phyloP scores from a whole-genome alignment of 2,329 filamentous ascomycete species.

The Hypoxylon sp. region DNA sequence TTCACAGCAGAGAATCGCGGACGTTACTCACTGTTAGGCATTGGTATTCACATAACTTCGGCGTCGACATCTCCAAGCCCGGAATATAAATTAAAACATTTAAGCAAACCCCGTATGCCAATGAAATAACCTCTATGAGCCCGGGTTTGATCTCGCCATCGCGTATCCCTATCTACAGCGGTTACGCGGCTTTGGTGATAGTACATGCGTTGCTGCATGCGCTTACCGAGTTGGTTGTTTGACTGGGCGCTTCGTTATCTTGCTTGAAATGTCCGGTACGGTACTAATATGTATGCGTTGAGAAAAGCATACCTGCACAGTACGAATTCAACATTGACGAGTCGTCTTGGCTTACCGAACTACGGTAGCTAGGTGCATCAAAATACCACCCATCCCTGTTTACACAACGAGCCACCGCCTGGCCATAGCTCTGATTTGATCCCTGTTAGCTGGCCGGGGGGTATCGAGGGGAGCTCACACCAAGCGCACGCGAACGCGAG shows the following conservation, averaged over 20 bases:
- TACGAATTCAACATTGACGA: conserved; percentile 26
- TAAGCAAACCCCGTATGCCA: background rate
- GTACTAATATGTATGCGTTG: background rate
- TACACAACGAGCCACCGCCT: conserved; percentile 21
- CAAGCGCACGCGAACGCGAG: conserved; percentile 35
- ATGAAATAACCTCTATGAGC: background rate
- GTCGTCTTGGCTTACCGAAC: conserved; percentile 39
- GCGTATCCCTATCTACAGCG: conserved; percentile 17
- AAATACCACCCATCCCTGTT: conserved; percentile 34
- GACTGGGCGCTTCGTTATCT: conserved; percentile 40
- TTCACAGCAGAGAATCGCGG: conserved; percentile 22
- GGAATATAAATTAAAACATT: background rate
- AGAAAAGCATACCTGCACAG: conserved; percentile 23
- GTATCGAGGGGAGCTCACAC: conserved; percentile 7
- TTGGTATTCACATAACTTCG: background rate
- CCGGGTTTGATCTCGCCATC: conserved; percentile 3
- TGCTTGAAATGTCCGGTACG: conserved; percentile 13
- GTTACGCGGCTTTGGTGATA: conserved; percentile 29
- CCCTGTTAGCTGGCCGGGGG: conserved; percentile 29
- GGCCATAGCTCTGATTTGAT: conserved; percentile 30
- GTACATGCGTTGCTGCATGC: conserved; percentile 27
- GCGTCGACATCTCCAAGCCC: background rate
- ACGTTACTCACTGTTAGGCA: conserved; percentile 9
- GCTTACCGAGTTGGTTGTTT: conserved; percentile 23
- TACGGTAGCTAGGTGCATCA: conserved; percentile 27